Conservation (phyloP, 208 protist species). For the Acanthamoeba rhysodes region DNA sequence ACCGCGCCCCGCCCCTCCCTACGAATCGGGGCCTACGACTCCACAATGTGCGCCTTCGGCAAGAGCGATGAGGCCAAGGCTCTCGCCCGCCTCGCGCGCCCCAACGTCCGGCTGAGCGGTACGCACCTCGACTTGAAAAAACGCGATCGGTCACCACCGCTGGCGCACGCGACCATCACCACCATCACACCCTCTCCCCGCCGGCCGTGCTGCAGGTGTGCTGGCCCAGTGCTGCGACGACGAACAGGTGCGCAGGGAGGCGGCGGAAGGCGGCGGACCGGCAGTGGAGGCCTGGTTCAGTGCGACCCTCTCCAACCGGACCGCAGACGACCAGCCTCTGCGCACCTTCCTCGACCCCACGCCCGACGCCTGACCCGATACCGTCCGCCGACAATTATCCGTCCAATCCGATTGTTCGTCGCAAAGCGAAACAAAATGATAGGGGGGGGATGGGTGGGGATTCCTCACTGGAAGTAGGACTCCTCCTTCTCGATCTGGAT, state of each 20-base stretch:
- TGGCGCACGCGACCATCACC: too few species aligned
- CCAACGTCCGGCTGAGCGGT: neutral
- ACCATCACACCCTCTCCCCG: neutral
- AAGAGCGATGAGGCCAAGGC: neutral
- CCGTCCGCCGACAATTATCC: too few species aligned
- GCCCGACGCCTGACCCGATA: neutral
- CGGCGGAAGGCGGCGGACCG: neutral
- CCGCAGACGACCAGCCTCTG: neutral
- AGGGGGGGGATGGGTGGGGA: too few species aligned
- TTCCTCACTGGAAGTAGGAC: neutral
- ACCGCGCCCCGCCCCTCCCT: neutral
- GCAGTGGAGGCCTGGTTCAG: neutral
- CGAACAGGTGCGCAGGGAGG: neutral
- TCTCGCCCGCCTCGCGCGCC: neutral
- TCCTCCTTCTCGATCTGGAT: slow-evolving; percentile 70
- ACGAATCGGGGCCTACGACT: slow-evolving; percentile 20
- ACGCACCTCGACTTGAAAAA: too few species aligned
- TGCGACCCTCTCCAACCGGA: neutral
- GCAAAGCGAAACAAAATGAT: too few species aligned
- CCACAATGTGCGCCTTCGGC: neutral
- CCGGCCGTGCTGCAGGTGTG: neutral
- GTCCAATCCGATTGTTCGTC: too few species aligned
- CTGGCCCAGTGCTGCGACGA: neutral
- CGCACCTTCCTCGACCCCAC: slow-evolving; percentile 6
- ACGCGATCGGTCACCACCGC: too few species aligned